Base-by-base conservation (phyloP, 179 eudicot genomes). In the Carnegiea gigantea region DNA sequence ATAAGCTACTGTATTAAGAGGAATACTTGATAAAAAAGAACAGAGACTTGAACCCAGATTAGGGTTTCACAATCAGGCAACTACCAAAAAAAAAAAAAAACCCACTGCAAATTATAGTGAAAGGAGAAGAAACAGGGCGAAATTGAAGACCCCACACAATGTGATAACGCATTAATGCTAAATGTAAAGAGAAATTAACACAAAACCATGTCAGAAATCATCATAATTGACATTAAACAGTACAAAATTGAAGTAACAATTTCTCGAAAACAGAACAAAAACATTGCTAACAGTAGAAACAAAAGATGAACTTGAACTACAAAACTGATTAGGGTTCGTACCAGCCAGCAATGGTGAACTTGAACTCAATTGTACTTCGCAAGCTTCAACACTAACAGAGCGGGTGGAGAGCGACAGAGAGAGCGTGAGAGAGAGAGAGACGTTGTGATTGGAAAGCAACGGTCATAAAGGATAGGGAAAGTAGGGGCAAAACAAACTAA, bases 401-500 rank as follows among this genome's bases (percentile, higher is more conserved):
- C 36, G 3, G 36, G 36, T 1, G 70, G 65, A 21, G 44, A 62
- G 24, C 67, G 75, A 1, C 78, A 79, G 82, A 81, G 89, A 85
- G 83, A 80, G 78, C 76, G 33, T 83, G 83, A 82, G 78, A 83
- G 33, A 85, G 83, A 82, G 78, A 83, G 79, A 83, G 86, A 80
- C 88, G 88, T 87, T 88, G 79, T 80, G 85, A 82, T 70, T 49
- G 40, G 57, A 80, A 71, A 57, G 83, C 88, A 86, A 88, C 90
- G 87, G 90, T 88, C 90, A 88, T 86, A 76, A 76, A 86, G 81
- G 81, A 83, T 21, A 44, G 72, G 68, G 33, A 77, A 85, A 72
- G 68, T 26, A 33, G 51, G 68, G 20, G 57, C 57, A 12, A 33
- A 73, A n/a, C 44, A 57, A 15, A 57, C 62, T 57, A 57, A 57